Percentiles rank a stretch among this genome's conserved stretches.
phyloP scores from a whole-genome alignment of 768 basidiomycete genomes.

The button mushroom (Agaricus bisporus) region DNA sequence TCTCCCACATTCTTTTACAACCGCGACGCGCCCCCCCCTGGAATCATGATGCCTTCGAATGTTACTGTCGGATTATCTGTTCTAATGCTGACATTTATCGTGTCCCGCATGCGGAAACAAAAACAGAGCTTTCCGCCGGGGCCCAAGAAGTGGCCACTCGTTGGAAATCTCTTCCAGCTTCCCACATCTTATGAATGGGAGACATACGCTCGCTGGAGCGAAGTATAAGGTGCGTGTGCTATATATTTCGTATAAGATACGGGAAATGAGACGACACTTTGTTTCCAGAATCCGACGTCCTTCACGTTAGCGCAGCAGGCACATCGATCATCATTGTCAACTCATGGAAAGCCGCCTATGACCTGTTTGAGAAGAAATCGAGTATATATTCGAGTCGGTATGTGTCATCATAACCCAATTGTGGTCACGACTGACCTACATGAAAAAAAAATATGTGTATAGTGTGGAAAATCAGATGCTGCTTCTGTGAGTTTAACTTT shows the following conservation, averaged over 20 bases:
- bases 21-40: neutral
- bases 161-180: constrained; percentile 41
- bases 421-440: too few relatives aligned
- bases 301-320: constrained; percentile 16
- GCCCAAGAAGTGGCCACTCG: constrained; percentile 31
- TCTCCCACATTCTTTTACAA: neutral
- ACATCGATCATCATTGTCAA: constrained; percentile 17
- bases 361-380: constrained; percentile 19
- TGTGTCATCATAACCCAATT: too few relatives aligned
- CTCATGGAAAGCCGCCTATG: constrained; percentile 14
- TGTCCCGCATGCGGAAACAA: neutral
- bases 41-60: neutral
- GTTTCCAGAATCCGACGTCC: constrained; percentile 17
- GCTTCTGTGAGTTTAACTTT: too few relatives aligned
- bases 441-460: too few relatives aligned
- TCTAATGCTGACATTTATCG: neutral
- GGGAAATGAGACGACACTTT: neutral
- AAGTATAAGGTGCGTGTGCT: neutral
- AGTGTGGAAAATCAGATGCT: too few relatives aligned
- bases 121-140: constrained; percentile 23
- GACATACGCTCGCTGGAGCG: neutral
- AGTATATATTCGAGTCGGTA: constrained; percentile 12
- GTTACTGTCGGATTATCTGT: neutral
- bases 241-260: neutral
- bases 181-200: constrained; percentile 20